Conservation (phyloP, 441 rosid genomes). For the Erodium trifolium region DNA sequence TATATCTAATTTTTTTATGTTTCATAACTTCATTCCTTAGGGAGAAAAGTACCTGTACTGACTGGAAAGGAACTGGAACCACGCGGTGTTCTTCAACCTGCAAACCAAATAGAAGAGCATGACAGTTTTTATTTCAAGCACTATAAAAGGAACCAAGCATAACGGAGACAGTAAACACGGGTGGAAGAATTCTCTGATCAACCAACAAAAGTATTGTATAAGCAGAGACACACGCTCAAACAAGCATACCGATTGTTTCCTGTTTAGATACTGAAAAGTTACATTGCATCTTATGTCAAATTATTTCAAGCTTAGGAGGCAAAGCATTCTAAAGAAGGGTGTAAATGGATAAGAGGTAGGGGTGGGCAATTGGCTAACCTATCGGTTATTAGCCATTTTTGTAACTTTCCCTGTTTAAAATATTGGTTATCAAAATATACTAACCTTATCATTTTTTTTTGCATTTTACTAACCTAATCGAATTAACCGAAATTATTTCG, state of each 20-base stretch:
- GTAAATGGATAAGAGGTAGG: neutral
- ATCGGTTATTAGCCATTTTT: no score
- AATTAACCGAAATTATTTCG: no score
- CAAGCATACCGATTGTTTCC: neutral
- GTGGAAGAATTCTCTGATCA: neutral
- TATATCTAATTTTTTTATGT: neutral
- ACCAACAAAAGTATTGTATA: slow-evolving; percentile 4
- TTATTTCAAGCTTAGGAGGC: neutral
- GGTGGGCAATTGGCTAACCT: no score
- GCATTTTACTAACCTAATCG: no score
- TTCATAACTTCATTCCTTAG: slow-evolving; percentile 3
- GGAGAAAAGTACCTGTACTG: slow-evolving; percentile 58
- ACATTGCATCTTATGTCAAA: neutral
- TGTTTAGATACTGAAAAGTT: slow-evolving; percentile 3
- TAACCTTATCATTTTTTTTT: no score
- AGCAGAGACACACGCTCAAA: neutral
- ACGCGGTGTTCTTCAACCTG: slow-evolving; percentile 87
- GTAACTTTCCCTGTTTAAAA: no score
- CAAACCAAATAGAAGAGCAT: slow-evolving; percentile 25
- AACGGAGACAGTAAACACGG: neutral
- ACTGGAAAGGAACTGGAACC: slow-evolving; percentile 56
- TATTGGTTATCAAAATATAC: no score
- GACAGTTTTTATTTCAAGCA: slow-evolving; percentile 21
- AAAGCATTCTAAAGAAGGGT: neutral
- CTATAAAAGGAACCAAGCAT: slow-evolving; percentile 7